phyloP scores from a whole-genome alignment of 2,329 filamentous ascomycete genomes.

The Dothideomycetes sp. region DNA sequence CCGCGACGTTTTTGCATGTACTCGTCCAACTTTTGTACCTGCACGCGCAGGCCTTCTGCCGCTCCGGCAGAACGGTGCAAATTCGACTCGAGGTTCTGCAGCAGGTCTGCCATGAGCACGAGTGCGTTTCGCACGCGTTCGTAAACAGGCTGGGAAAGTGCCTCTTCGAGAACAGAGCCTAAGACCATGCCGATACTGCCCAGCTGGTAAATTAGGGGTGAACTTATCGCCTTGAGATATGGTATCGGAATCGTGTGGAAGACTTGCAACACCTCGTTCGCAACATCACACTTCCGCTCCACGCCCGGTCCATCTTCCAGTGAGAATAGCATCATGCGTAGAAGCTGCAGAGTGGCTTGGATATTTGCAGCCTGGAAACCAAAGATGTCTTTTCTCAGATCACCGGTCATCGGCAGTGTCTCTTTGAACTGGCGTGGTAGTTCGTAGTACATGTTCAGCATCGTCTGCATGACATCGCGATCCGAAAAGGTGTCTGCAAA shows the following conservation, averaged over 20 bases:
- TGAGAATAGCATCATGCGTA: conserved; percentile 35
- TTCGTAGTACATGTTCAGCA: conserved; percentile 17
- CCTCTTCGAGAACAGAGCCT: conserved; percentile 35
- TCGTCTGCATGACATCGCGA: conserved; percentile 18
- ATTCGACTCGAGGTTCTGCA: conserved; percentile 32
- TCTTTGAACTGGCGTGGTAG: conserved; percentile 21
- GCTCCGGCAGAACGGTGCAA: conserved; percentile 29
- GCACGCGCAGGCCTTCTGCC: conserved; percentile 26
- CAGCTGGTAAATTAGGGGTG: conserved; percentile 38
- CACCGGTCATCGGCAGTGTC: conserved; percentile 18
- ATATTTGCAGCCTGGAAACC: conserved; percentile 43
- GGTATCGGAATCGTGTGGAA: conserved; percentile 33
- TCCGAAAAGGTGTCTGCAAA: conserved; percentile 17
- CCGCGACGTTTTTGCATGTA: conserved; percentile 28
- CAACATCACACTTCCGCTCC: conserved; percentile 35
- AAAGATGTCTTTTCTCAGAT: conserved; percentile 27
- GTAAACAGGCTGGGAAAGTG: conserved; percentile 30
- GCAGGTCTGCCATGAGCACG: conserved; percentile 34
- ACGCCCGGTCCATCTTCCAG: conserved; percentile 15
- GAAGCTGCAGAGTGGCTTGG: conserved; percentile 35
- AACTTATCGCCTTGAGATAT: conserved; percentile 38
- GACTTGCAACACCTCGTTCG: conserved; percentile 31
- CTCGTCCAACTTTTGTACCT: conserved; percentile 33
- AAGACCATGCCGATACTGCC: conserved; percentile 40
- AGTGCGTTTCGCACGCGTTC: conserved; percentile 30